These are phyloP conservation scores for Mycena sanguinolenta DNA, from an alignment of 768 basidiomycete species.

Conservation along the genomic window DNA sequence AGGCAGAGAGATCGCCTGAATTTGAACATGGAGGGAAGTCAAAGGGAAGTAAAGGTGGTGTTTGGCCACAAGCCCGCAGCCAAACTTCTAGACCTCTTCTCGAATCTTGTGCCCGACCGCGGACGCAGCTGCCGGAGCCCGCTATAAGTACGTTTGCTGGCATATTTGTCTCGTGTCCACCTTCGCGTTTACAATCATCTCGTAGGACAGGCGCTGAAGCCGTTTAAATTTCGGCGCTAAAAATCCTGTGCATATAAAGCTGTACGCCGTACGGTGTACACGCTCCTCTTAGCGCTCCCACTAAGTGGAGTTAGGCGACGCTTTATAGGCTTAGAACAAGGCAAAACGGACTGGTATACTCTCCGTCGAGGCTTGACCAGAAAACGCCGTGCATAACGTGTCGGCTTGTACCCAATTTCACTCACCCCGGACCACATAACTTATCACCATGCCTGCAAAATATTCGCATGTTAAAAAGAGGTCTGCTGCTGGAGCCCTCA, in stretches of 20 bases:
- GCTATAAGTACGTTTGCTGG: conserved; percentile 18
- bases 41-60: too few species aligned
- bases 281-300: not conserved
- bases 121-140: not conserved
- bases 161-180: not conserved
- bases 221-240: not conserved
- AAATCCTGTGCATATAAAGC: conserved; percentile 6
- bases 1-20: too few species aligned
- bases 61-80: not conserved
- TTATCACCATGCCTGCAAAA: conserved; percentile 70
- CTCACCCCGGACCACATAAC: not conserved
- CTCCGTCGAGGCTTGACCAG: not conserved
- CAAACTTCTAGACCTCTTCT: not conserved
- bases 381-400: conserved; percentile 22
- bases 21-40: too few species aligned
- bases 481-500: conserved; percentile 61
- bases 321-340: not conserved
- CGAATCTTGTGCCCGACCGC: not conserved
- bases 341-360: not conserved
- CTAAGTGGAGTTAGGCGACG: not conserved
- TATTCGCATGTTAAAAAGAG: conserved; percentile 84
- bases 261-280: too few species aligned
- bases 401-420: not conserved
- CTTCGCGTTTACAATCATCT: conserved; percentile 6
- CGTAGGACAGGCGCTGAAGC: not conserved